Conservation (phyloP, 768 basidiomycete genomes). For the Phlegmacium glaucopus region DNA sequence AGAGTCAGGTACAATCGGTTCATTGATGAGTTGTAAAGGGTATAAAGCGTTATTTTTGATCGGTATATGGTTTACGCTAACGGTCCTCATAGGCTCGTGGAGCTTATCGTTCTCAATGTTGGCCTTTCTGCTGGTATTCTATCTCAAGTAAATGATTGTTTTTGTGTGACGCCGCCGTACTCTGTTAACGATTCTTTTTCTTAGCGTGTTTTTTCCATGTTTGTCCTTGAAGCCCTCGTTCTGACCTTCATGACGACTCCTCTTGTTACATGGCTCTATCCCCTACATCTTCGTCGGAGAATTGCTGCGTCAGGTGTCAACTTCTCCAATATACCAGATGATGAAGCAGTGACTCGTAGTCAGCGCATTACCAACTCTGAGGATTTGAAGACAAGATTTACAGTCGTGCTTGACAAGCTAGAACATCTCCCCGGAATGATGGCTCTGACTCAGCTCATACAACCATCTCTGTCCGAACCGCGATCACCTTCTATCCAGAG, state of each 20-base stretch:
- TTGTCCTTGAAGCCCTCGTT: conserved; percentile 80
- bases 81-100: conserved; percentile 60
- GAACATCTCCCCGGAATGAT: conserved; percentile 90
- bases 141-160: conserved; percentile 36
- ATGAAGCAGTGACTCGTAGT: conserved; percentile 23
- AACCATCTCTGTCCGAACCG: conserved; percentile 26
- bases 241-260: conserved; percentile 89
- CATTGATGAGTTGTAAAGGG: conserved; percentile 97
- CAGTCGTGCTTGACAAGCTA: conserved; percentile 84
- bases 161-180: not conserved
- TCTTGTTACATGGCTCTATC: conserved; percentile 63
- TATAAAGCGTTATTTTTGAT: conserved; percentile 24
- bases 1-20: conserved; percentile 81
- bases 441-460: conserved; percentile 83
- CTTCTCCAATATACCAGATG: conserved; percentile 43
- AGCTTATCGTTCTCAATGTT: conserved; percentile 95
- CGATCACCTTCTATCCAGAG: conserved; percentile 8
- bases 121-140: conserved; percentile 82
- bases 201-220: conserved; percentile 89
- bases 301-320: conserved; percentile 42
- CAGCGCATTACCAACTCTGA: conserved; percentile 11
- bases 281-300: conserved; percentile 53
- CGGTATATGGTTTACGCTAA: not conserved
- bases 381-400: conserved; percentile 58
- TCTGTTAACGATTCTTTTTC: not conserved